These are phyloP conservation scores for Hippophae tibetana DNA, from an alignment of 306 rosid species.

Conservation along the genomic window DNA sequence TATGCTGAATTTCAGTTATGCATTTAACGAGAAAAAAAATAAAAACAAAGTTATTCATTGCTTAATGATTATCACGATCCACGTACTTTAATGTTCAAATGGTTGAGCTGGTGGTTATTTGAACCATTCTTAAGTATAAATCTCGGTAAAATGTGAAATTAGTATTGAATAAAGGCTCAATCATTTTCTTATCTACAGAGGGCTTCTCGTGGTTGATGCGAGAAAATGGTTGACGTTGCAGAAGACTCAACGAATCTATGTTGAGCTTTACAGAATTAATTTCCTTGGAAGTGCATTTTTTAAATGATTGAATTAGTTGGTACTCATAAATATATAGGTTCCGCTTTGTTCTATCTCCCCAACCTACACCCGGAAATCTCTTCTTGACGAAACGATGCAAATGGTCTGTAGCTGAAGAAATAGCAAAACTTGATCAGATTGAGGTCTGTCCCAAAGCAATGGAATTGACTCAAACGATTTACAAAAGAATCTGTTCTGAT, in stretches of 20 bases:
- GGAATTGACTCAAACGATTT: constrained; percentile 68
- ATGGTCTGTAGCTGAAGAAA: constrained; percentile 69
- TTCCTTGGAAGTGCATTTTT: constrained; percentile 18
- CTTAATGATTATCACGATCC: background rate
- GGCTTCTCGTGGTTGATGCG: constrained; percentile 84
- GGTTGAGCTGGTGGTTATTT: background rate
- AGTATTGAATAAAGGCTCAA: too few species aligned
- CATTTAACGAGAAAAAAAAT: too few species aligned
- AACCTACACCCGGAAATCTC: constrained; percentile 74
- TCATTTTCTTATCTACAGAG: constrained; percentile 29
- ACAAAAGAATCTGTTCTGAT: constrained; percentile 65
- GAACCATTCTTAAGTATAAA: too few species aligned
- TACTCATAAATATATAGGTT: constrained; percentile 49
- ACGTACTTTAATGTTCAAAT: background rate
- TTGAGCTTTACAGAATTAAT: constrained; percentile 9
- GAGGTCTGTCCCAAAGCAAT: constrained; percentile 90
- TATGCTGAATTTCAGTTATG: background rate
- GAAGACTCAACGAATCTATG: constrained; percentile 60
- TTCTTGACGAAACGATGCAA: constrained; percentile 66
- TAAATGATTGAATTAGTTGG: constrained; percentile 15
- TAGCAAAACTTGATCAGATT: constrained; percentile 52
- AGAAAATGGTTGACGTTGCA: constrained; percentile 80
- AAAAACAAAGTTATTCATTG: too few species aligned
- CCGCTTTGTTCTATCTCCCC: constrained; percentile 77
- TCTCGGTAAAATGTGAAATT: too few species aligned